These are phyloP conservation scores for Cryptococcus maquisensis DNA, from an alignment of 1,284 basidiomycete genomes.

Conservation along the genomic window DNA sequence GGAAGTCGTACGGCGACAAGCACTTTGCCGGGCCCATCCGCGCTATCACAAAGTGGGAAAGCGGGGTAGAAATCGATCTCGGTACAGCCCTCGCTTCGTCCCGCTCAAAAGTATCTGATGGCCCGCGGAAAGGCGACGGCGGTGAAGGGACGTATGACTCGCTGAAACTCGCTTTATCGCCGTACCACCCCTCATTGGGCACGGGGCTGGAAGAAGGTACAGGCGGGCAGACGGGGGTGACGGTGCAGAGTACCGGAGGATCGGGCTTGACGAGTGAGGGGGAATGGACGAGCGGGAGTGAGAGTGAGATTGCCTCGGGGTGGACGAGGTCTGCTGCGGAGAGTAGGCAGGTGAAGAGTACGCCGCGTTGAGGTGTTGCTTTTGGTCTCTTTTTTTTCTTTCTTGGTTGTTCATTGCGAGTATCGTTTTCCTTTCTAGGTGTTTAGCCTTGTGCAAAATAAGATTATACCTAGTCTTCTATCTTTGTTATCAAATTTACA, in stretches of 20 bases:
- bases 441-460: too few relatives aligned
- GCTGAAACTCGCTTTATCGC: neutral
- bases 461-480: too few relatives aligned
- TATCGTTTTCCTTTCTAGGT: too few relatives aligned
- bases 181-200: neutral
- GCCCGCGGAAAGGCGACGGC: neutral
- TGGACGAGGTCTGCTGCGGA: too few relatives aligned
- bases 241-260: neutral
- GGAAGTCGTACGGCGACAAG: conserved; percentile 31
- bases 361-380: too few relatives aligned
- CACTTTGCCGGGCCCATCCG: conserved; percentile 48
- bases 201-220: neutral
- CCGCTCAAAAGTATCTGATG: conserved; percentile 9
- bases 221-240: neutral
- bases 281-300: conserved; percentile 1
- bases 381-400: too few relatives aligned
- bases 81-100: conserved; percentile 23
- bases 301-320: neutral
- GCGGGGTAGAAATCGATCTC: conserved; percentile 46
- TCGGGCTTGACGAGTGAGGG: neutral
- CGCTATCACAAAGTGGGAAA: conserved; percentile 48
- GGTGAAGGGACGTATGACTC: neutral
- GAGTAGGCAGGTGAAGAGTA: too few relatives aligned
- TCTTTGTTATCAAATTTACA: too few relatives aligned
- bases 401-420: too few relatives aligned